Evolutionary conservation across 176 grass and related monocot genomes (phyloP), one percentile per base, ranked within the genome.

Genomic region (Miscanthus lutarioriparius): DNA sequence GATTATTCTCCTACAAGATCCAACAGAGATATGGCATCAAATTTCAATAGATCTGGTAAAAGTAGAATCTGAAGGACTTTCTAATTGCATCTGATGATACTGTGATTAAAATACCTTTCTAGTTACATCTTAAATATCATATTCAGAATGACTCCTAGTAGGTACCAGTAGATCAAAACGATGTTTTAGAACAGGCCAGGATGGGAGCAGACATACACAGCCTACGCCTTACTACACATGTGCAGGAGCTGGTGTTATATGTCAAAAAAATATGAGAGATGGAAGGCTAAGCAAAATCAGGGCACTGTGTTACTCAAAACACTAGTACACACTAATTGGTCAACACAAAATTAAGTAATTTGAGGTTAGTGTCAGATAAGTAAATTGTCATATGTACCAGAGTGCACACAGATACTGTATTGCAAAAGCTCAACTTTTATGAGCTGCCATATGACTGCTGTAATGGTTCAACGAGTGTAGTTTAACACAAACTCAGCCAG

Each of bases 351-450:
- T 43, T 41, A 47, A 45, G 45, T 51, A 63, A 71, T 20, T 20
- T 81, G 8, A 3, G 33, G 13, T n/a, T 22, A 56, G 82, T 51
- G 39, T 41, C 58, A 84, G 72, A 63, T 84, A 64, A 37, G n/a
- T 27, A 71, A 14, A 51, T 77, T 75, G 4, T 38, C 45, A 54
- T 67, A 77, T 56, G 16, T 68, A 22, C 16, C 38, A 25, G 1
- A 71, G 39, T 70, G 10, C 37, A 25, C 68, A 41, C n/a, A n/a
- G 37, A 41, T 41, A 70, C 37, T 39, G 20, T 11, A 53, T 77
- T 26, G 11, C 20, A 68, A 38, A 75, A 75, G 64, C 7, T 74
- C 64, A 26, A 41, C 6, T 7, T 27, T 80, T 40, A 43, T 64
- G 17, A 8, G 44, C 22, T 53, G 12, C 30, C 10, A 25, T 36